Conservation (phyloP, 192 early-diverging fungal genomes). For the Gaertneriomyces sp. region DNA sequence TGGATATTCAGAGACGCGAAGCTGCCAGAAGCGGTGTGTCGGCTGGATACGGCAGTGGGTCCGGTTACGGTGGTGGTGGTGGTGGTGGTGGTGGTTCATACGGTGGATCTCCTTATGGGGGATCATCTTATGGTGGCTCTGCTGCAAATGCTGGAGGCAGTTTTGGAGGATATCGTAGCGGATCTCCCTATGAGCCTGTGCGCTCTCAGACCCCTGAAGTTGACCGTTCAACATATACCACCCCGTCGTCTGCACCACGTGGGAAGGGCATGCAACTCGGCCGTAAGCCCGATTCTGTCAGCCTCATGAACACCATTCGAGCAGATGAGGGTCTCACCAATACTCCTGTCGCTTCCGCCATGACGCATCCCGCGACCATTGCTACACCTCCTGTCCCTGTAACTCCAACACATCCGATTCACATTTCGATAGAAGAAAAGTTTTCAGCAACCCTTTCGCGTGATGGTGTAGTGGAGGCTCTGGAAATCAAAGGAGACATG, state of each 20-base stretch:
- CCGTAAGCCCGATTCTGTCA: conserved; percentile 74
- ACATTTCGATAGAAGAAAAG: conserved; percentile 83
- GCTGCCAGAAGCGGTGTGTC: conserved; percentile 35
- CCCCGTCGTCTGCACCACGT: conserved; percentile 17
- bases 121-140: conserved; percentile 41
- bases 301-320: conserved; percentile 77
- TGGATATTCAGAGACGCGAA: conserved; percentile 88
- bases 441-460: conserved; percentile 77
- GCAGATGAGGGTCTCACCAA: conserved; percentile 74
- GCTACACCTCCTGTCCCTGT: conserved; percentile 11
- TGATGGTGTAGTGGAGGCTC: conserved; percentile 85
- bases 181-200: conserved; percentile 29
- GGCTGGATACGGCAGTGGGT: conserved; percentile 54
- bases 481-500: conserved; percentile 94
- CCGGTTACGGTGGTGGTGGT: conserved; percentile 33
- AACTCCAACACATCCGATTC: conserved; percentile 42
- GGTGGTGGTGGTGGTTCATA: conserved; percentile 45
- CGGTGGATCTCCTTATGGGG: conserved; percentile 18
- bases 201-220: conserved; percentile 17
- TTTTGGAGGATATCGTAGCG: conserved; percentile 40
- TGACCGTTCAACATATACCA: conserved; percentile 13
- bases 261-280: conserved; percentile 93
- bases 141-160: conserved; percentile 39
- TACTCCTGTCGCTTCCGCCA: background rate
- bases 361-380: too few species aligned